These are phyloP conservation scores for Colletotrichum sp. DNA, from an alignment of 2,329 filamentous ascomycete genomes.

Conservation along the genomic window DNA sequence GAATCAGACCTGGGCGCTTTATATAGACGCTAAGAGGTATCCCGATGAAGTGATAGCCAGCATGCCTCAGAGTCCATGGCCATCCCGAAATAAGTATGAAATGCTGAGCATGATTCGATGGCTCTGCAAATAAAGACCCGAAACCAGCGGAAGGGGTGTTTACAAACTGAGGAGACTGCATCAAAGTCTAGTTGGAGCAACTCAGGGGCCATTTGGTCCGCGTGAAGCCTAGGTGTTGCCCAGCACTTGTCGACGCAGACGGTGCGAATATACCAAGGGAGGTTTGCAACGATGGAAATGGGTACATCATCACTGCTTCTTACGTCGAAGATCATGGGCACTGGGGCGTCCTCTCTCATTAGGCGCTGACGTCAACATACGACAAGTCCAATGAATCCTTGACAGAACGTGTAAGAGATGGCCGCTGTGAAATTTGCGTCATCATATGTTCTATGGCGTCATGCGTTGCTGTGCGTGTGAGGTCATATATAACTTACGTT, in stretches of 20 bases:
- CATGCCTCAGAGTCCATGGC: background rate
- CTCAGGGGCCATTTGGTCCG: accelerated
- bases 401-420: background rate
- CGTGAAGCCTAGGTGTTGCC: accelerated
- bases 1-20: background rate
- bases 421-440: no score
- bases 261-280: background rate
- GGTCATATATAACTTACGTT: background rate
- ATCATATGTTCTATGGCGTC: background rate
- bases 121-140: background rate
- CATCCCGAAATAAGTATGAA: accelerated
- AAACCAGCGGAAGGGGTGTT: background rate
- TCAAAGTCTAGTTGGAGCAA: background rate
- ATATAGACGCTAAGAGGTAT: background rate
- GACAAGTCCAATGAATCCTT: background rate
- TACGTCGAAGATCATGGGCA: background rate
- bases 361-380: background rate
- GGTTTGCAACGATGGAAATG: background rate
- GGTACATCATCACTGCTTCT: accelerated
- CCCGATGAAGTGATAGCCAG: background rate
- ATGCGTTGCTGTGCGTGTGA: accelerated
- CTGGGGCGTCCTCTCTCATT: background rate
- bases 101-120: accelerated
- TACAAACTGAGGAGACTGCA: background rate
- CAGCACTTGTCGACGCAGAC: background rate